These are phyloP conservation scores for Botrytis deweyae DNA, from an alignment of 2,329 filamentous ascomycete species.

Conservation along the genomic window DNA sequence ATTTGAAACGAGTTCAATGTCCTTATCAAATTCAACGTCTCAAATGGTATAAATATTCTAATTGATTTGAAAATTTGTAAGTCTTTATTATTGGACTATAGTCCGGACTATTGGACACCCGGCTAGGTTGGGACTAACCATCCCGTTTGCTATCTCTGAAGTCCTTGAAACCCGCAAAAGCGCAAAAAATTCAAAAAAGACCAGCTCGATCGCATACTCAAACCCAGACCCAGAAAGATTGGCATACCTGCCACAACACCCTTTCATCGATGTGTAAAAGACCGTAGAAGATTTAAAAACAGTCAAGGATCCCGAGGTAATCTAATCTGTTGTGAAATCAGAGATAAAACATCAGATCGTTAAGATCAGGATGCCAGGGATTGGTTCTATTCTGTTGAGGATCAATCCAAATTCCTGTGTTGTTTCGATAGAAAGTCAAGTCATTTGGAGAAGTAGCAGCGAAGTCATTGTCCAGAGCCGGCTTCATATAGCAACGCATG, in stretches of 20 bases:
- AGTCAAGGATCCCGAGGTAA: too few species aligned
- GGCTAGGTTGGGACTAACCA: too few species aligned
- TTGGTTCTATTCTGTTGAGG: neutral
- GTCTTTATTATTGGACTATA: too few species aligned
- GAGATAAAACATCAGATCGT: conserved; percentile 11
- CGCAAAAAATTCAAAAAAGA: neutral
- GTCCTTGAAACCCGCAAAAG: neutral
- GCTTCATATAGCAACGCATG: conserved; percentile 64
- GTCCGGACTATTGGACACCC: too few species aligned
- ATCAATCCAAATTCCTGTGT: neutral
- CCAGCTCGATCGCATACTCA: accelerated
- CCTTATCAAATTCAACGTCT: too few species aligned
- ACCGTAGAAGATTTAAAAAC: too few species aligned
- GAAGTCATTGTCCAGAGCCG: neutral
- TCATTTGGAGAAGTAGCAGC: neutral
- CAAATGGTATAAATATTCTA: too few species aligned
- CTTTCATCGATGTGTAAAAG: too few species aligned
- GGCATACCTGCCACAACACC: accelerated
- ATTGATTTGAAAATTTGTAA: too few species aligned
- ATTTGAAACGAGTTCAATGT: too few species aligned
- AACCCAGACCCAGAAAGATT: neutral
- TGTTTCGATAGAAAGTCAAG: neutral
- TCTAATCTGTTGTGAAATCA: neutral
- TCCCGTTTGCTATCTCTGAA: neutral
- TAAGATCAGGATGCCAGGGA: neutral